A percentile compares a stretch with the other conserved stretches of the same genome.
These are phyloP conservation scores for Diaporthe sp. DNA, from an alignment of 2,329 filamentous ascomycete genomes.

Conservation along the genomic window DNA sequence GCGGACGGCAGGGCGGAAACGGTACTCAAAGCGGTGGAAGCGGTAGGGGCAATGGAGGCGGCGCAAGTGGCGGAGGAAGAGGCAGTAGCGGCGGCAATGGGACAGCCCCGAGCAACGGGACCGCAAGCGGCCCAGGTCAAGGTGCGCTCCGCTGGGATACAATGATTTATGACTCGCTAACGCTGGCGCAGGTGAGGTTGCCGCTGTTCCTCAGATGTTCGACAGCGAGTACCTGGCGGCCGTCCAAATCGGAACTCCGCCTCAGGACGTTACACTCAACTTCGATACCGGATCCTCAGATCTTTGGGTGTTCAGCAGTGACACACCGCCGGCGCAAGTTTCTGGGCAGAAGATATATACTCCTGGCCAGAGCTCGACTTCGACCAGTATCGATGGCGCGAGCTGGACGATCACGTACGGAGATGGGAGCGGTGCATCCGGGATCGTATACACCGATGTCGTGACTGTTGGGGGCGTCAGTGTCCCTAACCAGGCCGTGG, in stretches of 20 bases:
- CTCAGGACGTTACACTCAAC: constrained; percentile 71
- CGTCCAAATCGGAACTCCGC: constrained; percentile 69
- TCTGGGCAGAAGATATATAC: constrained; percentile 70
- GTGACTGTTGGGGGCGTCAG: constrained; percentile 72
- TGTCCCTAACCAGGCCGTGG: constrained; percentile 73
- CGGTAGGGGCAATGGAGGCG: neutral
- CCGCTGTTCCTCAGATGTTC: constrained; percentile 59
- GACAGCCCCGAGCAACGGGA: constrained; percentile 25
- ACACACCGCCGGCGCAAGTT: constrained; percentile 62
- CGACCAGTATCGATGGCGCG: constrained; percentile 52
- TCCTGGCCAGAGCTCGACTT: constrained; percentile 57
- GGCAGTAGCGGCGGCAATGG: constrained; percentile 28
- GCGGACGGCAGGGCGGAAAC: constrained; percentile 12
- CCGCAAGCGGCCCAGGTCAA: constrained; percentile 36
- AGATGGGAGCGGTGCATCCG: constrained; percentile 72
- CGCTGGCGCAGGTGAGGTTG: constrained; percentile 51
- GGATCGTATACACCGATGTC: constrained; percentile 74
- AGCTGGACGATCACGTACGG: constrained; percentile 75
- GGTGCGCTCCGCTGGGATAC: constrained; percentile 31
- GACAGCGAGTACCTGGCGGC: constrained; percentile 69
- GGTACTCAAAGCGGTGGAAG: neutral
- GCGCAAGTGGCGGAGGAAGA: neutral
- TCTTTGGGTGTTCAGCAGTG: constrained; percentile 77
- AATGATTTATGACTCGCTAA: constrained; percentile 40
- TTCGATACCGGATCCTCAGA: constrained; percentile 79